phyloP scores from a whole-genome alignment of 2,329 filamentous ascomycete genomes.

The Bretziella fagacearum region DNA sequence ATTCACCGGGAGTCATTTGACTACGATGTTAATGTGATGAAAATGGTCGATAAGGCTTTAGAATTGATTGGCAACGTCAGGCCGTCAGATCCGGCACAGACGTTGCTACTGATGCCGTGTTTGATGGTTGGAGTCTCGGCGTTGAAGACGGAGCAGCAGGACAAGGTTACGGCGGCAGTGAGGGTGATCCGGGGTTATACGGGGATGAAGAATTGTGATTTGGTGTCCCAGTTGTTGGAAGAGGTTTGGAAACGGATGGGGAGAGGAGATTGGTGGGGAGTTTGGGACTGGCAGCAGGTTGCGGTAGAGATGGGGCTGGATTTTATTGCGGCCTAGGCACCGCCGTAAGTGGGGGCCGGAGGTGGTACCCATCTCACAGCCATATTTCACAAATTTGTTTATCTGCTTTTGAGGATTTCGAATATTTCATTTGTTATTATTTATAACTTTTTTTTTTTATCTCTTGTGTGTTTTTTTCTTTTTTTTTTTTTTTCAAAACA shows the following conservation, averaged over 20 bases:
- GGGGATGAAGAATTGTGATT: constrained; percentile 40
- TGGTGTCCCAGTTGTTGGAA: constrained; percentile 36
- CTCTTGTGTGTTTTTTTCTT: too few species aligned
- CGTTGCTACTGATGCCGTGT: constrained; percentile 41
- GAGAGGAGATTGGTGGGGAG: constrained; percentile 36
- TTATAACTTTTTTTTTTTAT: too few species aligned
- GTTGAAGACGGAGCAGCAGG: constrained; percentile 35
- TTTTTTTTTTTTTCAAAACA: too few species aligned
- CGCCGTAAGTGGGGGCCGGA: too few species aligned
- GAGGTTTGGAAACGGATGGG: constrained; percentile 45
- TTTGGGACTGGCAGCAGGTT: constrained; percentile 48
- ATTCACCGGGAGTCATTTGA: not conserved
- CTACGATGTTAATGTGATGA: constrained; percentile 22
- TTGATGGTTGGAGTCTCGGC: constrained; percentile 44
- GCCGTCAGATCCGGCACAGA: constrained; percentile 40
- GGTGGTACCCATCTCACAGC: too few species aligned
- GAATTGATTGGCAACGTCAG: constrained; percentile 37
- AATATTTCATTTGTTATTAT: too few species aligned
- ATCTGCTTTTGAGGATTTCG: too few species aligned
- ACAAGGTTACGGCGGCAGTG: constrained; percentile 34
- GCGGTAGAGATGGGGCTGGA: constrained; percentile 36
- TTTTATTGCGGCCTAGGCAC: constrained; percentile 37
- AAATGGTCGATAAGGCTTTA: constrained; percentile 40
- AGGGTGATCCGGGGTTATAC: constrained; percentile 39
- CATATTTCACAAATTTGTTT: too few species aligned